These are phyloP conservation scores for Chaetomium tenue DNA, from an alignment of 495 filamentous ascomycete genomes.

Conservation along the genomic window DNA sequence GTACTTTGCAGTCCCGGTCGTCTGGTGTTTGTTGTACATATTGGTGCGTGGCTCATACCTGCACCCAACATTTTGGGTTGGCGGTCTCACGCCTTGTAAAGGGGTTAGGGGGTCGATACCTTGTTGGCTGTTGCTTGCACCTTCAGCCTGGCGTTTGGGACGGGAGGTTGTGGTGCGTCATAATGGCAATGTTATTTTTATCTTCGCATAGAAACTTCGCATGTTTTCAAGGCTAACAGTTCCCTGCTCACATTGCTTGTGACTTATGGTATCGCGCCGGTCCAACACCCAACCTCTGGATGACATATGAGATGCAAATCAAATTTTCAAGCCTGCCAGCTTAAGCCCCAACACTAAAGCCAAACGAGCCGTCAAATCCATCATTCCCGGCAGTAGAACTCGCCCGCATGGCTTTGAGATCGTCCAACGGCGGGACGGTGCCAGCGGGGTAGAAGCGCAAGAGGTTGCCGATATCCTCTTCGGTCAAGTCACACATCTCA, in stretches of 20 bases:
- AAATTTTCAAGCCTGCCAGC: background rate
- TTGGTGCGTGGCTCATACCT: background rate
- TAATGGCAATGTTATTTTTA: background rate
- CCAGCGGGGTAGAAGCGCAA: conserved; percentile 63
- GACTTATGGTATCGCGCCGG: no score
- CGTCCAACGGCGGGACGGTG: conserved; percentile 48
- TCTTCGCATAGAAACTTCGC: no score
- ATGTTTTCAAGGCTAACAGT: no score
- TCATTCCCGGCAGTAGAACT: conserved; percentile 47
- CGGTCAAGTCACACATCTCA: conserved; percentile 79
- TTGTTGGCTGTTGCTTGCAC: background rate
- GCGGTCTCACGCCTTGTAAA: background rate
- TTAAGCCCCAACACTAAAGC: conserved; percentile 55
- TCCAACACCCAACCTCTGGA: no score
- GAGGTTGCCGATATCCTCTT: conserved; percentile 78
- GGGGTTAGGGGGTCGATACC: conserved; percentile 13
- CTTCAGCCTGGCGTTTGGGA: background rate
- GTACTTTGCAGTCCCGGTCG: background rate
- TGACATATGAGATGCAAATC: no score
- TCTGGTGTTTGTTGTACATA: background rate
- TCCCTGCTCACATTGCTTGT: no score
- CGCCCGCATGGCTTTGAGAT: conserved; percentile 51
- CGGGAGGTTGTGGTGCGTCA: background rate
- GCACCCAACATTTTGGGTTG: background rate
- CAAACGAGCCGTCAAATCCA: conserved; percentile 59